These are phyloP conservation scores for Inga leiocalycina DNA, from an alignment of 306 rosid genomes.

Conservation along the genomic window DNA sequence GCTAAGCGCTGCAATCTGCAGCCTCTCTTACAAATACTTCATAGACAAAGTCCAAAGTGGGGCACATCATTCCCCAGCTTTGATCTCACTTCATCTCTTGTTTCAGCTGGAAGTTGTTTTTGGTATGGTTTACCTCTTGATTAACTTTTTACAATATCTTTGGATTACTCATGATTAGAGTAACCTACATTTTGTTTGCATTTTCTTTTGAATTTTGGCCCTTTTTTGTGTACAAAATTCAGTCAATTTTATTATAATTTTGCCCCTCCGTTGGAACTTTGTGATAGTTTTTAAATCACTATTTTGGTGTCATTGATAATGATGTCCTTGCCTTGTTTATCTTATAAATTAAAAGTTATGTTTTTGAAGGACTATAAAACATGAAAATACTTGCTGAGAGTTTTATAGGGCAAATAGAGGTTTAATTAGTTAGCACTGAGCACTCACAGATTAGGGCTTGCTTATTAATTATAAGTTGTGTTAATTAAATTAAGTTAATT, in stretches of 20 bases:
- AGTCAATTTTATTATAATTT: neutral
- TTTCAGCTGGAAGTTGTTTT: constrained; percentile 62
- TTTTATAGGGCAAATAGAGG: constrained; percentile 1
- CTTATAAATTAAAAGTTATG: neutral
- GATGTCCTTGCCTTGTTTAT: neutral
- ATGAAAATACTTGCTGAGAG: neutral
- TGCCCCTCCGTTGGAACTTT: neutral
- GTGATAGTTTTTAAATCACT: neutral
- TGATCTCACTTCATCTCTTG: constrained; percentile 61
- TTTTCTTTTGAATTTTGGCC: neutral
- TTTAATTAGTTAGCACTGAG: too few relatives aligned
- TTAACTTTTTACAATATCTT: constrained; percentile 12
- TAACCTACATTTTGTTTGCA: neutral
- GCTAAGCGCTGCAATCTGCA: constrained; percentile 70
- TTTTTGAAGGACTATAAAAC: neutral
- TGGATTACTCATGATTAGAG: neutral
- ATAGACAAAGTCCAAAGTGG: constrained; percentile 71
- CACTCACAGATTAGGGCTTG: neutral
- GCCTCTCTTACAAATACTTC: constrained; percentile 68
- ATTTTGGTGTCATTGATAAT: neutral
- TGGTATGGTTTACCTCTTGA: constrained; percentile 63
- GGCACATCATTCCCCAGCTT: constrained; percentile 59
- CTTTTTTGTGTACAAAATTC: neutral
- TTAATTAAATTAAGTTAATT: neutral
- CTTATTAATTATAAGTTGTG: neutral